These are phyloP conservation scores for Aureococcus anophagefferens DNA, from an alignment of 108 stramenopile species.

Conservation along the genomic window DNA sequence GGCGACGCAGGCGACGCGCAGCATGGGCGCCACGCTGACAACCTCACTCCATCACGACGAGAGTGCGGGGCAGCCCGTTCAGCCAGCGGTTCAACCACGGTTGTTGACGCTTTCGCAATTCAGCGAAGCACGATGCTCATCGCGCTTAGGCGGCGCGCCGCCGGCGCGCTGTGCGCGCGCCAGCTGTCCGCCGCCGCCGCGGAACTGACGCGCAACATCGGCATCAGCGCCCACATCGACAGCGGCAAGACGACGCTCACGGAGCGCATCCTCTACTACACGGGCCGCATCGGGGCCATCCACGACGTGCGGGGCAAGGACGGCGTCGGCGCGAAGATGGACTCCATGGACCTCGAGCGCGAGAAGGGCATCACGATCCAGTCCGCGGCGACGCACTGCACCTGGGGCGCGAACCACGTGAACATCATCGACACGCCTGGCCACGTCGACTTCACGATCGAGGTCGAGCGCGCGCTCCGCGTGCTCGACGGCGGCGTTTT, in stretches of 20 bases:
- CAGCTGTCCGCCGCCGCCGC: background rate
- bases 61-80: too few relatives aligned
- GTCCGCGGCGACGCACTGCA: slow-evolving; percentile 95
- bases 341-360: slow-evolving; percentile 96
- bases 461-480: slow-evolving; percentile 95
- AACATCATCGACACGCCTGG: slow-evolving; percentile 99
- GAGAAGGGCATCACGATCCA: slow-evolving; percentile 98
- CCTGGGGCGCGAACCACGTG: slow-evolving; percentile 85
- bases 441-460: slow-evolving; percentile 90
- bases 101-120: too few relatives aligned
- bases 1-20: too few relatives aligned
- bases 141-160: too few relatives aligned
- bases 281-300: slow-evolving; percentile 88
- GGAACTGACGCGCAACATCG: slow-evolving; percentile 72
- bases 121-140: too few relatives aligned
- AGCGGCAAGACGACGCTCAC: slow-evolving; percentile 97
- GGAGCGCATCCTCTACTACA: slow-evolving; percentile 98
- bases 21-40: too few relatives aligned
- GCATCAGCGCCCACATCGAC: slow-evolving; percentile 98
- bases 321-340: slow-evolving; percentile 99
- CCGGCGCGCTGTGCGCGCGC: background rate
- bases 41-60: too few relatives aligned
- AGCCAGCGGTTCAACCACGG: too few relatives aligned
- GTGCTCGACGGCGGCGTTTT: slow-evolving; percentile 94
- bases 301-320: slow-evolving; percentile 96